phyloP scores from a whole-genome alignment of 306 rosid genomes.

The Lotus japonicus region DNA sequence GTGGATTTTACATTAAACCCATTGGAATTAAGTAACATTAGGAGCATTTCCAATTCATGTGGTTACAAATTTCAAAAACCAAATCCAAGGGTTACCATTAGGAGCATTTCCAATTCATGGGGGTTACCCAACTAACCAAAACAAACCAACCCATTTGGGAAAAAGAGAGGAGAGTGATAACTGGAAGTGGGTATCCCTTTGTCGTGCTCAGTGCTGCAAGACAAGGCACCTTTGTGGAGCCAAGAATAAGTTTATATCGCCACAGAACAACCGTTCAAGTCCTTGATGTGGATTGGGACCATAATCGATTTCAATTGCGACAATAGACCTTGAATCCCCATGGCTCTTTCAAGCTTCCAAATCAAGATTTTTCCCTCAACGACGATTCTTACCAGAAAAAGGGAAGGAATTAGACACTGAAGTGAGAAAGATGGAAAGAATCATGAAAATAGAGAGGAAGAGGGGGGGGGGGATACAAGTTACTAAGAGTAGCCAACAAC shows the following conservation, averaged over 20 bases:
- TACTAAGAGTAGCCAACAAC: too few relatives aligned
- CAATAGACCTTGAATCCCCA: constrained; percentile 91
- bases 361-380: too few relatives aligned
- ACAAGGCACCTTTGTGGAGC: constrained; percentile 94
- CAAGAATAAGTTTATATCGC: constrained; percentile 92
- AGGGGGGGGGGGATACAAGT: too few relatives aligned
- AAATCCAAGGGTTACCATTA: too few relatives aligned
- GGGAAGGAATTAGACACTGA: too few relatives aligned
- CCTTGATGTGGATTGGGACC: constrained; percentile 77
- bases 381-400: too few relatives aligned
- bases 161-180: constrained; percentile 20
- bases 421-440: too few relatives aligned
- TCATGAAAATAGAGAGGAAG: too few relatives aligned
- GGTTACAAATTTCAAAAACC: too few relatives aligned
- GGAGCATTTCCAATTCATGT: too few relatives aligned
- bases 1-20: not conserved
- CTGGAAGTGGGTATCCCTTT: constrained; percentile 73
- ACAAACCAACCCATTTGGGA: not conserved
- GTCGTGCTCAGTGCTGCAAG: constrained; percentile 86
- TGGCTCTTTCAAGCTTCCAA: not conserved
- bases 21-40: not conserved
- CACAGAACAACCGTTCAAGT: constrained; percentile 55
- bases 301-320: constrained; percentile 83
- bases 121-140: too few relatives aligned
- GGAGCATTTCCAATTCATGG: too few relatives aligned